Base-by-base conservation (phyloP, 2,329 filamentous ascomycete genomes). In the Sporothrix schenckii region DNA sequence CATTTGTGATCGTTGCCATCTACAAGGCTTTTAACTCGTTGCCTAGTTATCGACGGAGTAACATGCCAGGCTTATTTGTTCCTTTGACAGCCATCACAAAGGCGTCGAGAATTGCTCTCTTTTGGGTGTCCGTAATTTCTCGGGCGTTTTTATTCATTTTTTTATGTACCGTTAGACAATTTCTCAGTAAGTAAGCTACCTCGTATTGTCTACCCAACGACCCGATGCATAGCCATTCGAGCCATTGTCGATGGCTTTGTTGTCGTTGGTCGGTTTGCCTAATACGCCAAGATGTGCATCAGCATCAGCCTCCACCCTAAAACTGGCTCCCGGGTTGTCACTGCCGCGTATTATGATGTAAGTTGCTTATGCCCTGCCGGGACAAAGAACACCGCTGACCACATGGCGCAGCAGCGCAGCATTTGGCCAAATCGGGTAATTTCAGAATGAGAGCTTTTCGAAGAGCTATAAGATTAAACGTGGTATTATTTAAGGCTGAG, bases 371-470 rank as follows among this genome's bases (percentile, higher is more conserved):
- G 53, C 53, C 53, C 53, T 34, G 27, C 27, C 53, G 14, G 3
- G 27, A 24, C 16, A 30, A 54, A 34, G 11, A 56, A 56, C 13
- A 11, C 2, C 6, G 19, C 24, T 30, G 53, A 19, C 13, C 24
- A 58, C 53, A 58, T n/a, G 27, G 53, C 53, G 27, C 53, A 58
- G 53, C 53, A 34, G 53, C 53, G 53, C 53, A 58, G 53, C 53
- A 16, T 58, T 34, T 58, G 10, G 53, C 53, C 53, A n/a, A 58
- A 58, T 34, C 27, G 27, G 16, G 53, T 34, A 58, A 21, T 10
- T 21, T 24, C 11, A 58, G 27, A 19, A 5, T 34, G 53, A 58
- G 27, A 30, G 3, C 27, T 3, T 3, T 30, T 30, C 27, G 16
- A 58, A 58, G 19, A 27, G 13, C 11, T 47, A 16, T n/a, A 21